phyloP scores from a whole-genome alignment of 345 rosid genomes.

The Acer negundo region DNA sequence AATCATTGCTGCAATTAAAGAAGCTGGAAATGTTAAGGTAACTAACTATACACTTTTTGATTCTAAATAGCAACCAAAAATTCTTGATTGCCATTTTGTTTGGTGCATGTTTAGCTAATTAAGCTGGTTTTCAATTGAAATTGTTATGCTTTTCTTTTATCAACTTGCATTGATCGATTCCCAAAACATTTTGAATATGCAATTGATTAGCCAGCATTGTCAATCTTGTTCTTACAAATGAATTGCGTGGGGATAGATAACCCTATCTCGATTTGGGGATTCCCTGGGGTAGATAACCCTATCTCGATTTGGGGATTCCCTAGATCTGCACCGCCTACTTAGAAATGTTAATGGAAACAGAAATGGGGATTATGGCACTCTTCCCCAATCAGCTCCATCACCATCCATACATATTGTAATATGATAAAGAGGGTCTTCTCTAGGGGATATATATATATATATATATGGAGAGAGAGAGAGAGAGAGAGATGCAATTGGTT shows the following conservation, averaged over 20 bases:
- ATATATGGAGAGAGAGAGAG: background rate
- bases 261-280: too few species aligned
- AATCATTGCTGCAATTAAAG: slow-evolving; percentile 61
- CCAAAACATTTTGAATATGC: too few species aligned
- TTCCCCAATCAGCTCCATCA: too few species aligned
- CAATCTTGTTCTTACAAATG: too few species aligned
- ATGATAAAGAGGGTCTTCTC: background rate
- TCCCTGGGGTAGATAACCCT: background rate
- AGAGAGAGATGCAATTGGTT: background rate
- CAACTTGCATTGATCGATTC: too few species aligned
- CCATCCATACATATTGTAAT: background rate
- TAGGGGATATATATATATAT: background rate
- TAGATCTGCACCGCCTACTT: too few species aligned
- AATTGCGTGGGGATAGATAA: background rate
- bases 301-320: too few species aligned
- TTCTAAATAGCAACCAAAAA: background rate
- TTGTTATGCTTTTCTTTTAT: background rate
- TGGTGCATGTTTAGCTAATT: background rate
- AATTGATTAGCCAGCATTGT: too few species aligned
- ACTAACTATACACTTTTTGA: slow-evolving; percentile 4
- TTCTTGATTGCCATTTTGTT: too few species aligned
- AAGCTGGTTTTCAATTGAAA: background rate
- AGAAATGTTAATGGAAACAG: too few species aligned
- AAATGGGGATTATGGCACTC: too few species aligned
- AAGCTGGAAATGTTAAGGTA: slow-evolving; percentile 68